Evolutionary conservation across 225 moss, liverwort and hornwort species (phyloP).

Genomic region (Physcomitrium patens): DNA sequence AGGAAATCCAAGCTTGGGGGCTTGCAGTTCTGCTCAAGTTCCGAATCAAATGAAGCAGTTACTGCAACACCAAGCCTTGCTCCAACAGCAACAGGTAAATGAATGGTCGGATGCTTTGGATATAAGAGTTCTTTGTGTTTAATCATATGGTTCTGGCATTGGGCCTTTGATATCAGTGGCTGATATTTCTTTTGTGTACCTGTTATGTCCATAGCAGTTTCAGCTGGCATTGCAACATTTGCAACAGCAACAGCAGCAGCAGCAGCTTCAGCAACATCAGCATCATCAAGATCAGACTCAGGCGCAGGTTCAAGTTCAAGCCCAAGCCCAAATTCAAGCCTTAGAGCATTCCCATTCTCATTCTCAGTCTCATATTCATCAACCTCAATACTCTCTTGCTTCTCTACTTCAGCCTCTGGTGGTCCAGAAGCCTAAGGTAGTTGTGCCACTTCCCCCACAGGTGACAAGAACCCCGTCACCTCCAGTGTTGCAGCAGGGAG

Average conservation of each 20-base stretch:
- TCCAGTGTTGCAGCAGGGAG: slow-evolving; percentile 48
- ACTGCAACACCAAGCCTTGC: slow-evolving; percentile 51
- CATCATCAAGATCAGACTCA: slow-evolving; percentile 60
- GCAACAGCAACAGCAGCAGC: slow-evolving; percentile 50
- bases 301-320: slow-evolving; percentile 30
- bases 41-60: slow-evolving; percentile 54
- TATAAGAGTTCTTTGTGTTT: neutral
- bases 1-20: slow-evolving; percentile 39
- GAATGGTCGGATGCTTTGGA: neutral
- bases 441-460: slow-evolving; percentile 50
- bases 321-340: slow-evolving; percentile 20
- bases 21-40: slow-evolving; percentile 44
- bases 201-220: slow-evolving; percentile 36
- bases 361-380: slow-evolving; percentile 41
- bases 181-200: neutral
- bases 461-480: slow-evolving; percentile 43
- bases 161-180: neutral
- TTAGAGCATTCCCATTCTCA: slow-evolving; percentile 35
- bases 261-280: slow-evolving; percentile 58
- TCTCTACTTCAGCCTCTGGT: slow-evolving; percentile 50
- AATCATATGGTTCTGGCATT: neutral
- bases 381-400: slow-evolving; percentile 49
- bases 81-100: slow-evolving; percentile 64
- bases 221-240: slow-evolving; percentile 68
- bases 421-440: slow-evolving; percentile 45